Evolutionary conservation across 192 early-diverging fungal species (phyloP).

Genomic region (Coemansia sp.): DNA sequence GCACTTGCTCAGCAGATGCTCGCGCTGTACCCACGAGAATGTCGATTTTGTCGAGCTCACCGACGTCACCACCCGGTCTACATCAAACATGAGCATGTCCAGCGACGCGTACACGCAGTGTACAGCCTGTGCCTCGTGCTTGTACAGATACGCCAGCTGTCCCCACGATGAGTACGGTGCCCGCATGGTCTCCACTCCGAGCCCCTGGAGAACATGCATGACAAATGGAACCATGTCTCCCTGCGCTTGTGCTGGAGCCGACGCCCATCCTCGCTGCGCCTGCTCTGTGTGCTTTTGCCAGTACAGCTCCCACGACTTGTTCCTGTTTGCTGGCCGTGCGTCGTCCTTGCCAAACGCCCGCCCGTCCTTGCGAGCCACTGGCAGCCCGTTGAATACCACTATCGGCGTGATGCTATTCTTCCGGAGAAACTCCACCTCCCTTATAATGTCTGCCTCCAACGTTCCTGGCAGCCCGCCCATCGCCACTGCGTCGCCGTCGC

Average conservation of each 20-base stretch:
- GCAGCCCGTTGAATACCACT: slow-evolving; percentile 76
- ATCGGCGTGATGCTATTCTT: slow-evolving; percentile 66
- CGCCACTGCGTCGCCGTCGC: slow-evolving; percentile 61
- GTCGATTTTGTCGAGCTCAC: slow-evolving; percentile 65
- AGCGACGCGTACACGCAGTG: slow-evolving; percentile 71
- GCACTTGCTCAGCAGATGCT: slow-evolving; percentile 59
- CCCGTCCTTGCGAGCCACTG: slow-evolving; percentile 66
- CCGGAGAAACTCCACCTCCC: slow-evolving; percentile 61
- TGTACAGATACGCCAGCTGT: slow-evolving; percentile 74
- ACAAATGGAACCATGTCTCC: slow-evolving; percentile 66
- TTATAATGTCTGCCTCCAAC: slow-evolving; percentile 61
- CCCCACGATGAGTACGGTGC: slow-evolving; percentile 80
- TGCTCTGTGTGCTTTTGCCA: slow-evolving; percentile 58
- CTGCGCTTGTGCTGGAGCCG: slow-evolving; percentile 55
- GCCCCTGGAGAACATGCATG: slow-evolving; percentile 65
- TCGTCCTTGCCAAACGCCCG: slow-evolving; percentile 67
- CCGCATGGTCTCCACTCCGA: slow-evolving; percentile 70
- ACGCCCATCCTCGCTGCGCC: slow-evolving; percentile 60
- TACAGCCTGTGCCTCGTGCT: slow-evolving; percentile 66
- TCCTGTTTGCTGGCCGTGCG: slow-evolving; percentile 58
- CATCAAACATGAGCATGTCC: slow-evolving; percentile 74
- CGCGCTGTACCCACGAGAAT: slow-evolving; percentile 65
- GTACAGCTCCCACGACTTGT: slow-evolving; percentile 69
- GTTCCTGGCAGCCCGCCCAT: slow-evolving; percentile 67
- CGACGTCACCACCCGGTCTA: slow-evolving; percentile 67